These are phyloP conservation scores for Dentiscutata heterogama DNA, from an alignment of 371 early-diverging fungal genomes.

Conservation along the genomic window DNA sequence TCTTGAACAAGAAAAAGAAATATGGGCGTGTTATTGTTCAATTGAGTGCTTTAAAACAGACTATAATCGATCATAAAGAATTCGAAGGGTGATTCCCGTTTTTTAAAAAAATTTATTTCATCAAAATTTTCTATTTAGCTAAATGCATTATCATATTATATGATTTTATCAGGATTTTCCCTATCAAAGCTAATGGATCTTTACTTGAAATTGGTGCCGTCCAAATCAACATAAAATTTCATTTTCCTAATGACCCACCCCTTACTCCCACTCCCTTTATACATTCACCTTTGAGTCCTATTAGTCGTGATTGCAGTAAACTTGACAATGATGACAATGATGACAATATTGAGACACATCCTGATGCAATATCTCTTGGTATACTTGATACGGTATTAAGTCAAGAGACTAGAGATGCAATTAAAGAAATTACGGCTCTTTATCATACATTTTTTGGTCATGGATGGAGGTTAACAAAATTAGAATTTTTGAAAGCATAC, in stretches of 20 bases:
- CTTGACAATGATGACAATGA: too few species aligned
- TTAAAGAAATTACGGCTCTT: constrained; percentile 29
- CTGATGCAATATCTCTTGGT: constrained; percentile 13
- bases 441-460: constrained; percentile 60
- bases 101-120: background rate
- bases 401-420: constrained; percentile 39
- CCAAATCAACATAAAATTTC: constrained; percentile 11
- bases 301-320: background rate
- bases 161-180: constrained; percentile 7
- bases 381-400: constrained; percentile 32
- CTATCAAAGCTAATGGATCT: background rate
- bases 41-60: background rate
- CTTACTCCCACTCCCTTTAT: background rate
- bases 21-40: constrained; percentile 6
- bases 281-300: background rate
- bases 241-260: constrained; percentile 17
- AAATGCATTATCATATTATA: background rate
- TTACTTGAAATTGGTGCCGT: background rate
- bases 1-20: constrained; percentile 27
- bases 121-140: background rate
- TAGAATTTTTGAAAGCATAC: constrained; percentile 81
- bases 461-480: constrained; percentile 81
- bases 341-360: background rate
- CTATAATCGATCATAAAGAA: background rate
- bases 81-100: constrained; percentile 11